These are phyloP conservation scores for Helotiales sp. DNA, from an alignment of 2,329 filamentous ascomycete genomes.

Conservation along the genomic window DNA sequence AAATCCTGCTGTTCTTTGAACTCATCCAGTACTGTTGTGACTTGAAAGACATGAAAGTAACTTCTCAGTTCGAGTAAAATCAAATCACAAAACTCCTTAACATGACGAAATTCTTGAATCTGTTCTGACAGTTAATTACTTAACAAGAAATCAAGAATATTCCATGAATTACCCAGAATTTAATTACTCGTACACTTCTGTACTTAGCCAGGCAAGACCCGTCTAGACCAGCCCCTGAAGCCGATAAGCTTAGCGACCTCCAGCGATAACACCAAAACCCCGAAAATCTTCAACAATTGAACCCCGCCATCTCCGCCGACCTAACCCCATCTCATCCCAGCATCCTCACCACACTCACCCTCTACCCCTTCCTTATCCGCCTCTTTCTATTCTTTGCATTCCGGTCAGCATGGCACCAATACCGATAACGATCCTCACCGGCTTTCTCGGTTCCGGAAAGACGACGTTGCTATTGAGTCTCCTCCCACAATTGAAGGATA, in stretches of 20 bases:
- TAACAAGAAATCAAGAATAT: too few relatives aligned
- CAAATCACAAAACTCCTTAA: too few relatives aligned
- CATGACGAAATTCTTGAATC: too few relatives aligned
- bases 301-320: not conserved
- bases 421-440: conserved; percentile 92
- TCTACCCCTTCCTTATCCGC: not conserved
- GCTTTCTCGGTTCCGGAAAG: conserved; percentile 94
- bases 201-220: not conserved
- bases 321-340: not conserved
- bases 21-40: too few relatives aligned
- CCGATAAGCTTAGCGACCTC: not conserved
- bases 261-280: not conserved
- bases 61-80: too few relatives aligned
- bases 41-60: too few relatives aligned
- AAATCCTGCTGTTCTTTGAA: too few relatives aligned
- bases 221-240: not conserved
- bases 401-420: conserved; percentile 62
- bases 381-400: not conserved
- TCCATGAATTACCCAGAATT: too few relatives aligned
- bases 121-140: too few relatives aligned
- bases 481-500: conserved; percentile 80
- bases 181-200: too few relatives aligned
- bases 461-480: conserved; percentile 95
- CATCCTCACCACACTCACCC: not conserved
- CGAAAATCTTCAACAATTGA: conserved; percentile 3